Evolutionary conservation across 176 grass and related monocot species (phyloP).

Genomic region (Dactylis glomerata): DNA sequence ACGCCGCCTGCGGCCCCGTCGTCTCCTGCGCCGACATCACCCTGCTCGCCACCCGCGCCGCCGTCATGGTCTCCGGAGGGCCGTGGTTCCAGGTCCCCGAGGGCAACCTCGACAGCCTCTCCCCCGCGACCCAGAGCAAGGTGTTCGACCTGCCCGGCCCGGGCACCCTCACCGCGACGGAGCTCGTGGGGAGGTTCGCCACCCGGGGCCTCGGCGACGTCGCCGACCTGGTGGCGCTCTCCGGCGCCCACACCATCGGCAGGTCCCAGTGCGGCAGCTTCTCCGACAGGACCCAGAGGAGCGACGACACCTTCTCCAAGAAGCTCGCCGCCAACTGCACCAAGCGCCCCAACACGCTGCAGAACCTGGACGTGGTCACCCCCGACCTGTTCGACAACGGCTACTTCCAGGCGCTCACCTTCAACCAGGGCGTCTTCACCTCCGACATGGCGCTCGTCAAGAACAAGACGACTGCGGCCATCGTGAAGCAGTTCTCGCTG

Average conservation of each 20-base stretch:
- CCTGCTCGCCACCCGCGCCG: not conserved
- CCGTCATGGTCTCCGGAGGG: not conserved
- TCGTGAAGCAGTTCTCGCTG: not conserved
- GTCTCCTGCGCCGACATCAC: constrained; percentile 10
- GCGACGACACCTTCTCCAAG: constrained; percentile 35
- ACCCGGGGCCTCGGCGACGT: constrained; percentile 3
- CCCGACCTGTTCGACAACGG: constrained; percentile 35
- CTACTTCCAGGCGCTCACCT: constrained; percentile 28
- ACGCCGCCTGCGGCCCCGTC: not conserved
- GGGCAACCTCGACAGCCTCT: constrained; percentile 26
- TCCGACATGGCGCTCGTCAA: constrained; percentile 36
- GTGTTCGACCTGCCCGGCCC: not conserved
- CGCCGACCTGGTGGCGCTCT: constrained; percentile 53
- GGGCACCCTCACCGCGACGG: not conserved
- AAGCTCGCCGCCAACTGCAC: constrained; percentile 23
- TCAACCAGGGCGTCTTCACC: constrained; percentile 30
- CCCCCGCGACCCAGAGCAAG: not conserved
- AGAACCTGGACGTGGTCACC: constrained; percentile 16
- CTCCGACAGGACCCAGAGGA: constrained; percentile 2
- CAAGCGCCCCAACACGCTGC: not conserved
- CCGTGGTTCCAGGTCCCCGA: not conserved
- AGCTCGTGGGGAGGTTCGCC: not conserved
- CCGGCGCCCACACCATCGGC: constrained; percentile 67
- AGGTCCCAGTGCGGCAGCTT: constrained; percentile 45
- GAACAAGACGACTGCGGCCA: not conserved